Evolutionary conservation across 371 early-diverging fungal genomes (phyloP).

Genomic region (Amoeboradix gromovi): DNA sequence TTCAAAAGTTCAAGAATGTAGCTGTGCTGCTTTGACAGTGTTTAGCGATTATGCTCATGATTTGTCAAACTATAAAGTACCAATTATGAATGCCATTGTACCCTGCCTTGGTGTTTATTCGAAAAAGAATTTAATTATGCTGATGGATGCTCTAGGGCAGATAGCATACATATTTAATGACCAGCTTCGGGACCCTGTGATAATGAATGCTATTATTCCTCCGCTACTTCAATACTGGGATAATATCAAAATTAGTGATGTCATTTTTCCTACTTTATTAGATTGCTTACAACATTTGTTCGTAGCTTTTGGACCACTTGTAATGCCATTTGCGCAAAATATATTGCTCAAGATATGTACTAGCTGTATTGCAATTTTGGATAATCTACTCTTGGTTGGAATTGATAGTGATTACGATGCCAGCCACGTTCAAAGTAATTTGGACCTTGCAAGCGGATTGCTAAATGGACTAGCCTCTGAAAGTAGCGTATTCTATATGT

Average conservation of each 20-base stretch:
- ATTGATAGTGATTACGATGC: background rate
- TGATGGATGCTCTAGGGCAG: background rate
- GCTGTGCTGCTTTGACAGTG: background rate
- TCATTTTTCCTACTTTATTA: background rate
- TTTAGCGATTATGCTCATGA: background rate
- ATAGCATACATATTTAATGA: background rate
- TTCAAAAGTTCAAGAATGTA: background rate
- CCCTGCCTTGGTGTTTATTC: background rate
- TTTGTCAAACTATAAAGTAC: background rate
- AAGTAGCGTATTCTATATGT: background rate
- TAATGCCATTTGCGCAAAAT: background rate
- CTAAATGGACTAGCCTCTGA: background rate
- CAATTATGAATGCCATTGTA: background rate
- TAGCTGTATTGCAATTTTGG: background rate
- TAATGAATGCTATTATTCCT: background rate
- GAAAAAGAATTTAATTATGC: background rate
- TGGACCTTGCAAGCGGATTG: background rate
- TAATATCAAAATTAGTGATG: background rate
- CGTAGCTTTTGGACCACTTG: background rate
- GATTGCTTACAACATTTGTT: background rate
- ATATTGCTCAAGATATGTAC: background rate
- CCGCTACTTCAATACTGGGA: background rate
- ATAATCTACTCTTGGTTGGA: background rate
- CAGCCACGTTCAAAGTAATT: background rate
- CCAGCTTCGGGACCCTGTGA: background rate